Conservation (phyloP, 306 rosid species). For the Leucaena leucocephala region DNA sequence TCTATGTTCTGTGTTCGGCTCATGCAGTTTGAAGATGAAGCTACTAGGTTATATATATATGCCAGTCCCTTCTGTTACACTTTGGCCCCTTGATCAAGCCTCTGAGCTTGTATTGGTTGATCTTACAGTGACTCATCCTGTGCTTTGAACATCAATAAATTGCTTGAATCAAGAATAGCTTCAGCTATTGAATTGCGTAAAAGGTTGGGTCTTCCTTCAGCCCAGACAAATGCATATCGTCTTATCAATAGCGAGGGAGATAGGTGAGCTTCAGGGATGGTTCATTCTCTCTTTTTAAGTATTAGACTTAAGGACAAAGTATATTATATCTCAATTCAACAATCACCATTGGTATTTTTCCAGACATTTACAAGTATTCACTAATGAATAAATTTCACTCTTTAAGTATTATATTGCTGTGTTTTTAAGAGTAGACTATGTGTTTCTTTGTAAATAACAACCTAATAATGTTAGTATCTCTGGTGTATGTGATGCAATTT, state of each 20-base stretch:
- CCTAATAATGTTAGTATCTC: background rate
- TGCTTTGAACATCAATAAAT: conserved; percentile 73
- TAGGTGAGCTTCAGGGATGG: conserved; percentile 52
- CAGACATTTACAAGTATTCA: background rate
- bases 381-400: conserved; percentile 1
- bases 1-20: conserved; percentile 93
- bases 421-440: conserved; percentile 10
- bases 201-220: conserved; percentile 83
- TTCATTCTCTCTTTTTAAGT: background rate
- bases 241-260: conserved; percentile 93
- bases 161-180: conserved; percentile 70
- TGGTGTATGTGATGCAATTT: background rate
- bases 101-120: conserved; percentile 28
- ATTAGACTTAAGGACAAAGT: conserved; percentile 7
- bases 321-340: background rate
- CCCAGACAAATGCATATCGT: conserved; percentile 75
- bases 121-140: conserved; percentile 59
- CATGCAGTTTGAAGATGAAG: conserved; percentile 90
- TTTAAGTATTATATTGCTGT: background rate
- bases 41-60: conserved; percentile 53
- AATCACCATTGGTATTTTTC: conserved; percentile 1
- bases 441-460: background rate
- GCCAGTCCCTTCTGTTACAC: conserved; percentile 7
- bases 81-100: conserved; percentile 23
- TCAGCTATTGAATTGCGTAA: conserved; percentile 67